Conservation (phyloP, 768 basidiomycete species). For the Suillus plorans region DNA sequence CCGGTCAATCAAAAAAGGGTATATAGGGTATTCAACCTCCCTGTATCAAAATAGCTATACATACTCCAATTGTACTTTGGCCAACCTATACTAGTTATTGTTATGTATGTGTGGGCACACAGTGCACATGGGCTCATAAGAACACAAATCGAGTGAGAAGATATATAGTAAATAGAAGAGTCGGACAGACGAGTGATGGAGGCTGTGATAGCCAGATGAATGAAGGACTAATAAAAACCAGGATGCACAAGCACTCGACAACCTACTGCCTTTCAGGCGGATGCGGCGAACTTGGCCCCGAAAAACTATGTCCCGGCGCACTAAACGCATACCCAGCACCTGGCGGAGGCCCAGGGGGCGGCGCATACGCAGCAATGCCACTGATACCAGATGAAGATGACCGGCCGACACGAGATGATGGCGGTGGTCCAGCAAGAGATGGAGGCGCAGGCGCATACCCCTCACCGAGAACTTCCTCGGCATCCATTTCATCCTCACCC, state of each 20-base stretch:
- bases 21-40: not conserved
- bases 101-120: not conserved
- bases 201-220: not conserved
- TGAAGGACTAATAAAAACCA: not conserved
- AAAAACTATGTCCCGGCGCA: conserved; percentile 25
- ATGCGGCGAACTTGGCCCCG: conserved; percentile 2
- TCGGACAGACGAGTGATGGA: not conserved
- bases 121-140: not conserved
- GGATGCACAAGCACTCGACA: not conserved
- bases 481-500: conserved; percentile 13
- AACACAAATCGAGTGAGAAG: not conserved
- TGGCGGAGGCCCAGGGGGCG: conserved; percentile 9
- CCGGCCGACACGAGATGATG: not conserved
- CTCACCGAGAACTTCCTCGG: conserved; percentile 15
- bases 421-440: not conserved
- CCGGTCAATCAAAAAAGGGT: not conserved
- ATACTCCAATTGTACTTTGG: not conserved
- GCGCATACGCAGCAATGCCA: not conserved
- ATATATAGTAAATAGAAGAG: not conserved
- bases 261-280: conserved; percentile 1
- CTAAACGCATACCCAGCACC: conserved; percentile 25
- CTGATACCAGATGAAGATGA: not conserved
- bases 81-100: not conserved
- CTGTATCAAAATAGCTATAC: not conserved
- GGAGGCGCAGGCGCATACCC: not conserved